Conservation (phyloP, 139 green algal species). For the Chlorella sorokiniana region DNA sequence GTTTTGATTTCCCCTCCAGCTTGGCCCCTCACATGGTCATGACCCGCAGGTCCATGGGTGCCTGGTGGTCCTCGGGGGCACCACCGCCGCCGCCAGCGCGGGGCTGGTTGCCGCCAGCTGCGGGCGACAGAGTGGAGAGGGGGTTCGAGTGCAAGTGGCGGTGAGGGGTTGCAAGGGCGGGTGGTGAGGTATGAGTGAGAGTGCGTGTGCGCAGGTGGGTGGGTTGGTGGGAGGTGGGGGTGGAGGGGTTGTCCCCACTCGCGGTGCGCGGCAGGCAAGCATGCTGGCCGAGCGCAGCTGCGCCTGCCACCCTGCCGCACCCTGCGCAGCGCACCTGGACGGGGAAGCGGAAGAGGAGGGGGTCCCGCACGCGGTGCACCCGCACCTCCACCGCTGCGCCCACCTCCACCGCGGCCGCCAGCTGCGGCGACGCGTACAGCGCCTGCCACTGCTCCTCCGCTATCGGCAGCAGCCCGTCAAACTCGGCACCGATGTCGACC, state of each 20-base stretch:
- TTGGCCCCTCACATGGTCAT: conserved; percentile 3
- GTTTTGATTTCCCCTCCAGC: no score
- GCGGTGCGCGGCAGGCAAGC: no score
- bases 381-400: background rate
- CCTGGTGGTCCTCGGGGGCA: conserved; percentile 13
- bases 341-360: conserved; percentile 27
- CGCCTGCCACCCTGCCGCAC: no score
- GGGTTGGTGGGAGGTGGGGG: no score
- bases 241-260: no score
- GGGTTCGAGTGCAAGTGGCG: background rate
- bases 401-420: background rate
- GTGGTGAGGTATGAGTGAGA: no score
- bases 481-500: conserved; percentile 42
- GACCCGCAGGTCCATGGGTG: conserved; percentile 32
- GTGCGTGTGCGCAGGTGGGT: no score
- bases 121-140: background rate
- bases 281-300: background rate
- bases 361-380: conserved; percentile 29
- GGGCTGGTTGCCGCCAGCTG: conserved; percentile 10
- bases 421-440: background rate
- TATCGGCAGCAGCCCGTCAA: conserved; percentile 35
- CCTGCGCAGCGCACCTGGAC: conserved; percentile 7
- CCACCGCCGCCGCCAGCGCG: background rate
- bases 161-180: no score
- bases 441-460: conserved; percentile 26